Evolutionary conservation across 345 rosid species (phyloP).

Genomic region (Dimocarpus longan): DNA sequence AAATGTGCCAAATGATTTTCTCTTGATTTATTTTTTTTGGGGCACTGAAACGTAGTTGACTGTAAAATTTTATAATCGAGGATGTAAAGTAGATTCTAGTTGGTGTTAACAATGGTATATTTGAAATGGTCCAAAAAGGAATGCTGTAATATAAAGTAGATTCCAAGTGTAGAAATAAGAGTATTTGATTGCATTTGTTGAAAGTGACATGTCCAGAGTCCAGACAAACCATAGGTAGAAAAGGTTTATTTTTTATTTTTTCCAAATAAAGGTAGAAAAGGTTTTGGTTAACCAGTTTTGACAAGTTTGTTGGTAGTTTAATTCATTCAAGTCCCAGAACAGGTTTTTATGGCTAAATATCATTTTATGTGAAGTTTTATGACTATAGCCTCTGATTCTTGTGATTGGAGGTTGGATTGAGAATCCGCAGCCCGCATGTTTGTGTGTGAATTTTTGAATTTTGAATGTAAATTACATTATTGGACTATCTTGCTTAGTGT

Average conservation of each 20-base stretch:
- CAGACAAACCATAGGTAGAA: background rate
- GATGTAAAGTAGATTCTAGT: background rate
- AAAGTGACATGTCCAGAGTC: background rate
- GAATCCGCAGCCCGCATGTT: background rate
- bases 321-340: background rate
- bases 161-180: background rate
- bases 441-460: background rate
- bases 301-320: background rate
- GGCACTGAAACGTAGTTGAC: background rate
- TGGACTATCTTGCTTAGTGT: background rate
- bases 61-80: background rate
- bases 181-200: background rate
- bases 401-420: background rate
- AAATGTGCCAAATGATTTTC: background rate
- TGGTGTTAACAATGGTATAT: background rate
- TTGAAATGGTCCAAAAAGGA: background rate
- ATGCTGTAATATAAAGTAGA: conserved; percentile 2
- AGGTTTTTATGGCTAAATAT: background rate
- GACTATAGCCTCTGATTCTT: background rate
- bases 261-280: background rate
- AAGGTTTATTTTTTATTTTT: background rate
- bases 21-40: background rate
- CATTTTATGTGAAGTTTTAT: background rate
- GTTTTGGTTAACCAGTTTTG: background rate
- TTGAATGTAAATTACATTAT: background rate